A percentile compares a stretch with the other conserved stretches of the same genome.
Evolutionary conservation across 768 basidiomycete species (phyloP).

Genomic region (Leccinum variicolor): DNA sequence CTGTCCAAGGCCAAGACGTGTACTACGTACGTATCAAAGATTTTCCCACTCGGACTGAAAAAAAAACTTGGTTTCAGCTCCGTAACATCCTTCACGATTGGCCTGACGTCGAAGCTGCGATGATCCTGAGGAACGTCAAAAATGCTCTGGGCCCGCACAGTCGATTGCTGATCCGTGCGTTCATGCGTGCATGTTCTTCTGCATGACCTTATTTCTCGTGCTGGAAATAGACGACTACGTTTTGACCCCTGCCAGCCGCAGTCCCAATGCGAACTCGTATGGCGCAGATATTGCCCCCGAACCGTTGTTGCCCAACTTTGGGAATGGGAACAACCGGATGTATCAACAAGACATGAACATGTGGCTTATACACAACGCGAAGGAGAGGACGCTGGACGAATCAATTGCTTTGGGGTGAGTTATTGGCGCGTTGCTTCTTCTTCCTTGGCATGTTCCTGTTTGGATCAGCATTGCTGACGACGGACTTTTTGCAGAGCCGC

Average conservation of each 20-base stretch:
- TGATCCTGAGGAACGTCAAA: conserved; percentile 29
- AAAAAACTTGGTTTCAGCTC: conserved; percentile 9
- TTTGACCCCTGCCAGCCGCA: conserved; percentile 11
- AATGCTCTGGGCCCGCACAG: conserved; percentile 29
- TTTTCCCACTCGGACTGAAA: neutral
- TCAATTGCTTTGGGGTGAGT: conserved; percentile 35
- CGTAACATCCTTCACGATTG: conserved; percentile 35
- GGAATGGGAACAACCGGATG: conserved; percentile 36
- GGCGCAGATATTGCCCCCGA: conserved; percentile 35
- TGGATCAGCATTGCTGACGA: neutral
- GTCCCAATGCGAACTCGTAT: conserved; percentile 1
- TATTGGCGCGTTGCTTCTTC: neutral
- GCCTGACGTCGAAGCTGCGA: conserved; percentile 32
- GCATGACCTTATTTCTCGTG: neutral
- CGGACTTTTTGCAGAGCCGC: conserved; percentile 6
- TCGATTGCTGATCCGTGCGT: conserved; percentile 33
- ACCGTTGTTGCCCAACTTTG: conserved; percentile 48
- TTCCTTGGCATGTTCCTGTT: neutral
- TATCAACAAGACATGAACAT: conserved; percentile 48
- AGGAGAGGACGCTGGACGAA: conserved; percentile 42
- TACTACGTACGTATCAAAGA: conserved; percentile 20
- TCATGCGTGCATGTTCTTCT: neutral
- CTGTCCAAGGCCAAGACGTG: conserved; percentile 17
- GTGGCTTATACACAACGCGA: conserved; percentile 40
- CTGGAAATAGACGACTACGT: conserved; percentile 20